Evolutionary conservation across 331 rosid genomes (phyloP).

Genomic region (Pyracantha coccinea): DNA sequence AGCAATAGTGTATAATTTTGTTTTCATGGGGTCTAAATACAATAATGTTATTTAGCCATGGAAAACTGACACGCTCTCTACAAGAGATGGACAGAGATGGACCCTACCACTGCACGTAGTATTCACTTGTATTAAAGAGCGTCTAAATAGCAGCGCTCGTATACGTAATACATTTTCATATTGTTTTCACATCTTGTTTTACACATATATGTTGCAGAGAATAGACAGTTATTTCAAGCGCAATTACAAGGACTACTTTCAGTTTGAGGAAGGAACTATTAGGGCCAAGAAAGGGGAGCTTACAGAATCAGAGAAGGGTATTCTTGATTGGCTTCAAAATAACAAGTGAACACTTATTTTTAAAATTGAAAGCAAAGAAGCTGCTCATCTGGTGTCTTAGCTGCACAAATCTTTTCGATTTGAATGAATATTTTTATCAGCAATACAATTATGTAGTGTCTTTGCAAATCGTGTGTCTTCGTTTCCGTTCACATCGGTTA

Average conservation of each 20-base stretch:
- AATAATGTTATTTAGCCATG: too few species aligned
- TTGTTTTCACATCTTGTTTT: background rate
- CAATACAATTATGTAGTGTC: background rate
- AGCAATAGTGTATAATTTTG: too few species aligned
- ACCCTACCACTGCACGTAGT: too few species aligned
- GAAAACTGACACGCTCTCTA: too few species aligned
- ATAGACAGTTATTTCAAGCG: constrained; percentile 80
- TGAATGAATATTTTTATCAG: background rate
- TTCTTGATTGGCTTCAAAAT: constrained; percentile 73
- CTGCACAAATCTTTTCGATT: background rate
- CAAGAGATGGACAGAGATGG: too few species aligned
- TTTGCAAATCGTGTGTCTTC: background rate
- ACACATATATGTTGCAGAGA: constrained; percentile 36
- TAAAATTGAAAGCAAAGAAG: background rate
- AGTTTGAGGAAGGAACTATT: constrained; percentile 59
- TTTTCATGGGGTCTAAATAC: too few species aligned
- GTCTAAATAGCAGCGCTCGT: too few species aligned
- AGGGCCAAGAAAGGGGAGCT: constrained; percentile 37
- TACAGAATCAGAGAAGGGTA: constrained; percentile 76
- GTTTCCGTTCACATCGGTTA: background rate
- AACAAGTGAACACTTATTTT: constrained; percentile 35
- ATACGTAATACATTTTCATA: background rate
- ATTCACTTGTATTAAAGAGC: too few species aligned
- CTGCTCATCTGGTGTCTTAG: background rate
- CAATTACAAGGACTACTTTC: constrained; percentile 92